Percentiles rank a stretch among this genome's conserved stretches.
phyloP scores from a whole-genome alignment of 768 basidiomycete genomes.

The Boletus edulis region DNA sequence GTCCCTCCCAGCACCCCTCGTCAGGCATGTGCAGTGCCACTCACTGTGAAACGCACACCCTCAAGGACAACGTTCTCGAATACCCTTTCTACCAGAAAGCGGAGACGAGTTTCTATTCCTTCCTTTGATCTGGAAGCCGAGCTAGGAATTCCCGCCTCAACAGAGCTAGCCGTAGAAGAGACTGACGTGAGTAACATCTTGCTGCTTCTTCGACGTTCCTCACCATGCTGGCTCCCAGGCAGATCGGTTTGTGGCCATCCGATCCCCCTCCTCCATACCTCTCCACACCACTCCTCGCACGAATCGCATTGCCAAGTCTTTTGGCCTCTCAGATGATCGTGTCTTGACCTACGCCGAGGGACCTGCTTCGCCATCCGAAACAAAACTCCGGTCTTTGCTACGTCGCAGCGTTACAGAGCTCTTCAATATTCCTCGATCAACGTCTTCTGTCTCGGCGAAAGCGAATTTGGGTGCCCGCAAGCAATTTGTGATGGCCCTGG shows the following conservation, averaged over 20 bases:
- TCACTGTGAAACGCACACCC: conserved; percentile 34
- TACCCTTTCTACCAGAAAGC: conserved; percentile 39
- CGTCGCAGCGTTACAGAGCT: conserved; percentile 54
- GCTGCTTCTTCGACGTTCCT: background rate
- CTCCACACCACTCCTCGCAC: conserved; percentile 65
- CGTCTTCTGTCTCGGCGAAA: conserved; percentile 48
- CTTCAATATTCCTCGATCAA: conserved; percentile 34
- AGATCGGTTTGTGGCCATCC: conserved; percentile 59
- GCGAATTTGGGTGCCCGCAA: conserved; percentile 53
- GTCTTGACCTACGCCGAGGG: conserved; percentile 52
- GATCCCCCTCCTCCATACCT: conserved; percentile 50
- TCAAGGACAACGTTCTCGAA: conserved; percentile 39
- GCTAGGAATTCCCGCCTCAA: conserved; percentile 18
- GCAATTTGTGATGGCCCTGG: conserved; percentile 59
- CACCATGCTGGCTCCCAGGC: conserved; percentile 34
- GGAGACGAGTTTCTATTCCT: conserved; percentile 40
- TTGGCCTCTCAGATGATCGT: conserved; percentile 57
- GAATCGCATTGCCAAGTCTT: conserved; percentile 60
- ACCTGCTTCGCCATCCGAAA: conserved; percentile 31
- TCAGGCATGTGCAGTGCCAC: conserved; percentile 24
- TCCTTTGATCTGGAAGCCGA: conserved; percentile 38
- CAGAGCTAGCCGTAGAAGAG: conserved; percentile 24
- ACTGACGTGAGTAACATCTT: conserved; percentile 24
- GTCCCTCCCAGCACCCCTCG: conserved; percentile 24
- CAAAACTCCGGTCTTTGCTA: conserved; percentile 45